Percentiles rank a stretch among this genome's conserved stretches.
Evolutionary conservation across 805 yeast genomes (phyloP).

Genomic region (Schwanniomyces vanrijiae): DNA sequence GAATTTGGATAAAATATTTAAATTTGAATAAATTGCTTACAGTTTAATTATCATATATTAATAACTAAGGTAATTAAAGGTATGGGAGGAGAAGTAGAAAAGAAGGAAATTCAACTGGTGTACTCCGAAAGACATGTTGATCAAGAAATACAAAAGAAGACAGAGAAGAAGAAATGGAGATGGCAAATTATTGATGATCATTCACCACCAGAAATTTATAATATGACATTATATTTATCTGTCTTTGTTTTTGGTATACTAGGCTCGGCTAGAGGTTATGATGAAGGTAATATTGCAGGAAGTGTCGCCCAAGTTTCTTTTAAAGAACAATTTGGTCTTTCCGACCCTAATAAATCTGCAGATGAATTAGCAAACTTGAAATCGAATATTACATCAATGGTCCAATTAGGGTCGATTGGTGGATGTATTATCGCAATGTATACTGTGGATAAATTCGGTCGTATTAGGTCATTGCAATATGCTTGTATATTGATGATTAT

Average conservation of each 20-base stretch:
- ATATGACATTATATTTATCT: slow-evolving; percentile 44
- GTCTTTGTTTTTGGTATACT: slow-evolving; percentile 53
- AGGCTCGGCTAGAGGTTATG: slow-evolving; percentile 59
- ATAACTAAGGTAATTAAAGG: not conserved
- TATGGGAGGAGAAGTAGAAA: not conserved
- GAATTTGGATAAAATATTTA: no score
- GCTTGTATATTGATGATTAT: slow-evolving; percentile 45
- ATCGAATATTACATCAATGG: slow-evolving; percentile 60
- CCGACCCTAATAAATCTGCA: slow-evolving; percentile 34
- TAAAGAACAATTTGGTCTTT: slow-evolving; percentile 41
- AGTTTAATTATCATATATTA: no score
- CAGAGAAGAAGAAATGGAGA: slow-evolving; percentile 3
- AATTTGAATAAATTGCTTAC: no score
- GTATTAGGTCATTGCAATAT: slow-evolving; percentile 47
- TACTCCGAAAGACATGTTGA: not conserved
- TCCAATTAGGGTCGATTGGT: slow-evolving; percentile 54
- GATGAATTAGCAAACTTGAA: slow-evolving; percentile 43
- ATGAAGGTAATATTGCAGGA: slow-evolving; percentile 55
- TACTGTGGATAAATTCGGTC: slow-evolving; percentile 51
- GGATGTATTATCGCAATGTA: slow-evolving; percentile 52
- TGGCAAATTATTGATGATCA: slow-evolving; percentile 19
- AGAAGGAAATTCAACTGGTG: not conserved
- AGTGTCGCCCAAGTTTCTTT: slow-evolving; percentile 45
- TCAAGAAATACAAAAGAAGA: not conserved
- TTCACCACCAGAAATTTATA: slow-evolving; percentile 47